Evolutionary conservation across 176 grass and related monocot species (phyloP), one percentile per base, ranked within the genome.

Genomic region (Pharus latifolius): DNA sequence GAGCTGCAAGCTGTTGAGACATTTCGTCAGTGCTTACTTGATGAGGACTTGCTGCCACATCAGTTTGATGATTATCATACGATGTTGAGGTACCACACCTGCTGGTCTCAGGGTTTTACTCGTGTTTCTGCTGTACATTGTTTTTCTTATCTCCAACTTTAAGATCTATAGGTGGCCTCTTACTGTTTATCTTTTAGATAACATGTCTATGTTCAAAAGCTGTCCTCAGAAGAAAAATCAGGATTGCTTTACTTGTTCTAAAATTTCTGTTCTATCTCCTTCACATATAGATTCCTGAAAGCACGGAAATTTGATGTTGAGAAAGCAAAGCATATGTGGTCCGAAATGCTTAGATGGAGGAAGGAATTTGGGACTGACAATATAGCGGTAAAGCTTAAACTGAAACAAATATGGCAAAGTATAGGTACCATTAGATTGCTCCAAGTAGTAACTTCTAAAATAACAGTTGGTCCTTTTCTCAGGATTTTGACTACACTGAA

Each of bases 321-420:
- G 42, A 99, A 88, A 84, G 68, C 95, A 63, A 99, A 99, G 69
- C 72, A 86, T 61, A 99, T 99, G 95, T 99, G 90, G 95, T 75
- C 84, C 49, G 90, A 99, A 81, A 99, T 99, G 95, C 87, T 99
- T 77, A 75, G 76, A 32, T 99, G 95, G 90, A 94, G 95, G 76
- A 85, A 85, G 55, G 90, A 94, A 34, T 94, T 86, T 62, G 95
- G 95, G 16, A 65, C 74, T 2, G 84, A 94, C 49, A 86, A 81
- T 72, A 88, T 99, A 76, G 68, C 87, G 74, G 90, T 90, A 92
- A 63, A 26, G 37, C 40, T 56, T 54, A 64, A 57, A 50, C 17
- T 49, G 26, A 38, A 52, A 38, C 42, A 53, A 17, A 56, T 54
- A 49, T 42, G 37, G 37, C 11, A 63, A 46, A 40, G 30, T 28